phyloP scores from a whole-genome alignment of 306 rosid species.

The Malus sylvestris region DNA sequence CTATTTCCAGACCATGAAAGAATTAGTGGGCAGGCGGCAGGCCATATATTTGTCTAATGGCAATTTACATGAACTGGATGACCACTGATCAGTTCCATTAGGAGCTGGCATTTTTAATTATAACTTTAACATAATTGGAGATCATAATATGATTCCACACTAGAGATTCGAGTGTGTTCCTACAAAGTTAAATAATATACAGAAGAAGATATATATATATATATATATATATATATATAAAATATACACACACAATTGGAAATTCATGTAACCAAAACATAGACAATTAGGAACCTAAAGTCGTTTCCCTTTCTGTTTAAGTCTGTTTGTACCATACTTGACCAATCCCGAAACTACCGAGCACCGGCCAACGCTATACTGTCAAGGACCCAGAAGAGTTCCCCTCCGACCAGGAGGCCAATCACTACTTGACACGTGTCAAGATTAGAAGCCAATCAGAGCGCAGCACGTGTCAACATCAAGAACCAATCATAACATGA shows the following conservation, averaged over 20 bases:
- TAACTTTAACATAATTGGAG: not conserved
- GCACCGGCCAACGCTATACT: too few species aligned
- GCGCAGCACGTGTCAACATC: too few species aligned
- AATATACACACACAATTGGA: not conserved
- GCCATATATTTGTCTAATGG: not conserved
- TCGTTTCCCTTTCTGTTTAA: not conserved
- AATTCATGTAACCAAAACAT: not conserved
- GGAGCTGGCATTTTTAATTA: not conserved
- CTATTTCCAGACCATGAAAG: not conserved
- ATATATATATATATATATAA: too few species aligned
- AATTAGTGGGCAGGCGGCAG: not conserved
- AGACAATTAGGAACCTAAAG: not conserved
- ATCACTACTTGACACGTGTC: too few species aligned
- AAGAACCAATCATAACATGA: too few species aligned
- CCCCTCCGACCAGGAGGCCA: too few species aligned
- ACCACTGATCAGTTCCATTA: not conserved
- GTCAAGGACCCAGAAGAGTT: too few species aligned
- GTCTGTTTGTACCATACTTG: too few species aligned
- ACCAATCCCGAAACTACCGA: too few species aligned
- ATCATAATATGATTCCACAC: slow-evolving; percentile 20
- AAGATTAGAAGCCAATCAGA: too few species aligned
- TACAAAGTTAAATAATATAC: slow-evolving; percentile 1
- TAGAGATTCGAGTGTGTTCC: slow-evolving; percentile 22
- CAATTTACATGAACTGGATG: not conserved
- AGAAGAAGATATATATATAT: slow-evolving; percentile 12